A percentile compares a stretch with the other conserved stretches of the same genome.
Evolutionary conservation across 495 filamentous ascomycete species (phyloP).

Genomic region (Podospora pseudoanserina): DNA sequence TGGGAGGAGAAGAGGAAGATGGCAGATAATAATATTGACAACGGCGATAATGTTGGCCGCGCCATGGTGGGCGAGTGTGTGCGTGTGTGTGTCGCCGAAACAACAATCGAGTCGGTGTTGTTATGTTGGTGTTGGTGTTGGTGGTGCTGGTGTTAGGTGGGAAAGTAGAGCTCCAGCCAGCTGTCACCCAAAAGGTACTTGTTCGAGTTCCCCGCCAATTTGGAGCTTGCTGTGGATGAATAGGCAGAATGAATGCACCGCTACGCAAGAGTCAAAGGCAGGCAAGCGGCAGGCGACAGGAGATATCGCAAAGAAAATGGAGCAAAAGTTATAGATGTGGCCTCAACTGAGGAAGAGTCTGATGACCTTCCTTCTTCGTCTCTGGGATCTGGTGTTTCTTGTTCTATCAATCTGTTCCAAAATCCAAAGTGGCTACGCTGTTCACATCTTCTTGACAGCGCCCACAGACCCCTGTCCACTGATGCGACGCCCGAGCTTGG

Average conservation of each 20-base stretch:
- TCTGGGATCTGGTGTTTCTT: slow-evolving; percentile 2
- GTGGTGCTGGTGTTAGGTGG: slow-evolving; percentile 1
- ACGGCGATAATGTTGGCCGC: slow-evolving; percentile 39
- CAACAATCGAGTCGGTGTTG: slow-evolving; percentile 5
- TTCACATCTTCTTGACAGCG: slow-evolving; percentile 18
- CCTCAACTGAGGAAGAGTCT: neutral
- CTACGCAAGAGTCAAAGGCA: slow-evolving; percentile 13
- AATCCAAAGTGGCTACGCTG: slow-evolving; percentile 23
- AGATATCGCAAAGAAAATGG: neutral
- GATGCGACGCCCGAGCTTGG: slow-evolving; percentile 20
- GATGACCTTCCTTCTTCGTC: neutral
- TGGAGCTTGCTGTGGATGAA: neutral
- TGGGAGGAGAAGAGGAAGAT: slow-evolving; percentile 49
- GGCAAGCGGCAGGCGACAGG: neutral
- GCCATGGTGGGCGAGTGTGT: slow-evolving; percentile 40
- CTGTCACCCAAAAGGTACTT: slow-evolving; percentile 3
- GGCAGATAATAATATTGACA: slow-evolving; percentile 42
- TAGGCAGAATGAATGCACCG: slow-evolving; percentile 10
- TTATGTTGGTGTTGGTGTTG: neutral
- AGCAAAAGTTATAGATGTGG: neutral
- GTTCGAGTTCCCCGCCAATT: neutral
- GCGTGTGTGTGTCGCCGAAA: slow-evolving; percentile 11
- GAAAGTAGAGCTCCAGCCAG: slow-evolving; percentile 1
- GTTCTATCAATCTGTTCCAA: neutral
- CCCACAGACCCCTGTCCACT: slow-evolving; percentile 20